Percentiles rank a stretch among this genome's conserved stretches.
Evolutionary conservation across 768 basidiomycete genomes (phyloP).

Genomic region (Suillus fuscotomentosus): DNA sequence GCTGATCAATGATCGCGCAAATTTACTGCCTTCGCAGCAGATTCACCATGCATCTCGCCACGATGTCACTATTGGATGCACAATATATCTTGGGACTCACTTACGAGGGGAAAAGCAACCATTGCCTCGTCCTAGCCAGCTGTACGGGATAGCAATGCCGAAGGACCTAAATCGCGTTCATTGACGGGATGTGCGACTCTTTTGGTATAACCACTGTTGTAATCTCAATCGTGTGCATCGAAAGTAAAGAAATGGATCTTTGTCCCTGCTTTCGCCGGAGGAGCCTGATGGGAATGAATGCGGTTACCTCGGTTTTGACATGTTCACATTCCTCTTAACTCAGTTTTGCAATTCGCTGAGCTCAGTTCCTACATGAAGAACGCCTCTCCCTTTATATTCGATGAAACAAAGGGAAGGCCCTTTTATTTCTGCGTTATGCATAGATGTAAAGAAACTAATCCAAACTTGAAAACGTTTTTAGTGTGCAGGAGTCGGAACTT

Average conservation of each 20-base stretch:
- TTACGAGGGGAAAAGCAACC: neutral
- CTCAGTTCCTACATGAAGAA: neutral
- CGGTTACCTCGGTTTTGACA: neutral
- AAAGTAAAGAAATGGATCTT: neutral
- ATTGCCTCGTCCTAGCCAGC: neutral
- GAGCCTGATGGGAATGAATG: neutral
- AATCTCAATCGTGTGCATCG: neutral
- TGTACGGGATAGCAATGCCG: neutral
- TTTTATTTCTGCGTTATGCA: neutral
- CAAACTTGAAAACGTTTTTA: neutral
- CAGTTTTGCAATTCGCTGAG: neutral
- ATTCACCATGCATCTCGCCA: neutral
- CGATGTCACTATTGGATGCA: neutral
- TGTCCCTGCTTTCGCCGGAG: neutral
- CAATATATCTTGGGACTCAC: neutral
- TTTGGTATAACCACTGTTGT: neutral
- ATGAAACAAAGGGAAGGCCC: neutral
- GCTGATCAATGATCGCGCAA: neutral
- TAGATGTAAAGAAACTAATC: neutral
- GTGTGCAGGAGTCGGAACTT: no score
- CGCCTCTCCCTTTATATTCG: neutral
- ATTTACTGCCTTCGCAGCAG: neutral
- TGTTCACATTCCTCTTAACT: neutral
- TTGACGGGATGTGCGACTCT: neutral
- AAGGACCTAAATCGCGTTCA: neutral